Evolutionary conservation across 1,284 basidiomycete genomes (phyloP), one percentile per base, ranked within the genome.

Genomic region (Apiotrichum porosum): DNA sequence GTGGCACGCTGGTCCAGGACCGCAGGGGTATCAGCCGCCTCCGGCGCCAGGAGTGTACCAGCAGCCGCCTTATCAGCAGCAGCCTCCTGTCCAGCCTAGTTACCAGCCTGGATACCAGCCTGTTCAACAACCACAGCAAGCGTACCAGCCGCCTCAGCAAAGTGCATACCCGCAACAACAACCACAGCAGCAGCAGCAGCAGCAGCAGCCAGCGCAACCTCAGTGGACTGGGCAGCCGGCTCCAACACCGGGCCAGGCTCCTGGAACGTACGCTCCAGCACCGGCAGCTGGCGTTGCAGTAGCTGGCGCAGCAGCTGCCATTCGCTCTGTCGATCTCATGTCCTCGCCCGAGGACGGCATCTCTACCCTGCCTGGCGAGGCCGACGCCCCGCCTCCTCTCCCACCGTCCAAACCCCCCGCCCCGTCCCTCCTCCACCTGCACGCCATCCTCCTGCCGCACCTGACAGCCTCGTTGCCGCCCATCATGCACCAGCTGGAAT

Each of bases 381-480:
- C n/a, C n/a, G 72, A 72, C 15, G 65, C 72, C 19, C 79, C 80
- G 31, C 86, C 88, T 37, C 88, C 88, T 17, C 80, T 87, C 33
- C 92, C 94, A 14, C 88, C 88, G 0, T 60, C 62, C 33, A 95
- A 85, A 77, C 95, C 83, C 3, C 73, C 75, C 9, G 79, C 79
- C 31, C 79, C 79, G 21, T 86, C 91, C 60, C 78, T 95, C 1
- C 78, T 93, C 26, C 81, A 81, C 24, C 78, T 98, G n/a, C 93
- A 97, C 62, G 78, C 81, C 13, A 80, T 81, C 53, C 80, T 97
- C 17, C 84, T 89, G 66, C 77, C 80, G 40, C 90, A 88, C 67
- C 71, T 98, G 42, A 75, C 77, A 30, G 76, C 82, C 28, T 82
- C 90, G 56, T 78, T 92, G 37, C 74, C 80, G 30, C 80, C 82